Evolutionary conservation across 441 rosid species (phyloP).

Genomic region (Kokia cookei): DNA sequence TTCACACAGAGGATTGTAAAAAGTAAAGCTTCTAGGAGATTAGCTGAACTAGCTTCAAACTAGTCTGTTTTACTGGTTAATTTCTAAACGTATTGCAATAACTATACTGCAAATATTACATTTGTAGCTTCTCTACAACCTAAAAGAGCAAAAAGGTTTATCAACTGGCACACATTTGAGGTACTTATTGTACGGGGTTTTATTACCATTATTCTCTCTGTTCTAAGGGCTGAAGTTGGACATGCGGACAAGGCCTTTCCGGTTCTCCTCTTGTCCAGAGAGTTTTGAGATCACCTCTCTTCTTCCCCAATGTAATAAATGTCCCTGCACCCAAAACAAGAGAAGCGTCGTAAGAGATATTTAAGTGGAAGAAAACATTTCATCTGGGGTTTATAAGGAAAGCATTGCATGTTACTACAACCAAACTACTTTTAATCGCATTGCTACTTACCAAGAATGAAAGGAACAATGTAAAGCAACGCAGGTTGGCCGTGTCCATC

Average conservation of each 20-base stretch:
- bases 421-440: background rate
- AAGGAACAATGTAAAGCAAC: constrained; percentile 72
- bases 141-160: background rate
- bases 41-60: background rate
- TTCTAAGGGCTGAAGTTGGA: constrained; percentile 32
- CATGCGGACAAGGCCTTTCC: constrained; percentile 69
- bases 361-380: background rate
- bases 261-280: constrained; percentile 86
- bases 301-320: constrained; percentile 65
- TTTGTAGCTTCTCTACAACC: constrained; percentile 8
- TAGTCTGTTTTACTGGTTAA: background rate
- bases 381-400: background rate
- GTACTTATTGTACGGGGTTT: background rate
- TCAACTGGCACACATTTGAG: background rate
- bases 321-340: constrained; percentile 50
- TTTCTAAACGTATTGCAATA: background rate
- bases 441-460: constrained; percentile 56
- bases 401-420: background rate
- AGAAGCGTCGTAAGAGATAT: background rate
- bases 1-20: constrained; percentile 43
- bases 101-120: constrained; percentile 1
- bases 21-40: background rate
- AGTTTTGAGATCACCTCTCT: constrained; percentile 74
- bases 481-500: constrained; percentile 87
- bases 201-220: background rate